Evolutionary conservation across 2,329 filamentous ascomycete species (phyloP).

Genomic region (Ambrosiella xylebori): DNA sequence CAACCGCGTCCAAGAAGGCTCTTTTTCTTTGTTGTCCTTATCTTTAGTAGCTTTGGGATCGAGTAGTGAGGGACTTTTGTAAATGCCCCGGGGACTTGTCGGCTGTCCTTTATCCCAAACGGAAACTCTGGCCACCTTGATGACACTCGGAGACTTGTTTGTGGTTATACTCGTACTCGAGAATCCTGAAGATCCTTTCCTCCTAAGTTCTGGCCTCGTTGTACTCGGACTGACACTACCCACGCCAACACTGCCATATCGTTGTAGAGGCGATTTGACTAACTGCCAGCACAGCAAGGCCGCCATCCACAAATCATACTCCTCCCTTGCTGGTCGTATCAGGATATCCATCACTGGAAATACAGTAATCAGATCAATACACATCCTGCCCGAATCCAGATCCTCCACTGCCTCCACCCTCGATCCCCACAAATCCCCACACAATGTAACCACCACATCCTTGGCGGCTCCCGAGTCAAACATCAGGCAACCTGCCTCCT

Average conservation of each 20-base stretch:
- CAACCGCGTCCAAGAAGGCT: slow-evolving; percentile 53
- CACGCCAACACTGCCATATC: slow-evolving; percentile 25
- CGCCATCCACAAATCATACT: slow-evolving; percentile 66
- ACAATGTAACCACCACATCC: slow-evolving; percentile 7
- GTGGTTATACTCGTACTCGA: not conserved
- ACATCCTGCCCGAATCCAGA: slow-evolving; percentile 5
- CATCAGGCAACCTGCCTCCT: slow-evolving; percentile 56
- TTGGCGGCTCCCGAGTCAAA: slow-evolving; percentile 41
- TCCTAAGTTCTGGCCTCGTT: slow-evolving; percentile 26
- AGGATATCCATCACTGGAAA: slow-evolving; percentile 31
- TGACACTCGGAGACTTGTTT: slow-evolving; percentile 46
- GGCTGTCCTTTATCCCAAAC: slow-evolving; percentile 69
- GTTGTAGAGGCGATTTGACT: slow-evolving; percentile 36
- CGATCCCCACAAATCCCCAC: slow-evolving; percentile 9
- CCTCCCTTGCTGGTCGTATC: slow-evolving; percentile 45
- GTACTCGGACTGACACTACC: slow-evolving; percentile 20
- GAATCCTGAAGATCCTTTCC: slow-evolving; percentile 18
- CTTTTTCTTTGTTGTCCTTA: slow-evolving; percentile 7
- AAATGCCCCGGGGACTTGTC: slow-evolving; percentile 35
- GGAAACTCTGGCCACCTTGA: slow-evolving; percentile 84
- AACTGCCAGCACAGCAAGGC: slow-evolving; percentile 71
- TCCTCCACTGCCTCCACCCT: slow-evolving; percentile 21
- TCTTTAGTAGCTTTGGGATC: slow-evolving; percentile 30
- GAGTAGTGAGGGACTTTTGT: slow-evolving; percentile 39
- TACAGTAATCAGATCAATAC: slow-evolving; percentile 9